phyloP scores from a whole-genome alignment of 768 basidiomycete genomes.

The Xerocomus brunneocitrinus region DNA sequence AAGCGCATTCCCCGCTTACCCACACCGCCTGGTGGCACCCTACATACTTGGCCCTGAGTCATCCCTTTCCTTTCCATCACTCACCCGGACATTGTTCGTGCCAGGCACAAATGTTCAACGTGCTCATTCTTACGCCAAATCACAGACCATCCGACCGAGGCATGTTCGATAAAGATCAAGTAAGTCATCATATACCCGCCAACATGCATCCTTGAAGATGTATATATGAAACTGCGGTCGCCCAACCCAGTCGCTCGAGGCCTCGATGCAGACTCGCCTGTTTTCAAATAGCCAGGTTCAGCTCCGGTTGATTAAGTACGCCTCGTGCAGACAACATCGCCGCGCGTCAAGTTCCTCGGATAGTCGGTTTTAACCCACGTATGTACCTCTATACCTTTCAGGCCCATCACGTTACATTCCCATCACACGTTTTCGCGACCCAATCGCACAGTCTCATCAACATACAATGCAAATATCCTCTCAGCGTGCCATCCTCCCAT shows the following conservation, averaged over 20 bases:
- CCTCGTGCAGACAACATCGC: not conserved
- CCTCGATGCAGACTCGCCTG: not conserved
- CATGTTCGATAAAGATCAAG: not conserved
- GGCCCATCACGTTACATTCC: not conserved
- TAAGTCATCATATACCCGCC: not conserved
- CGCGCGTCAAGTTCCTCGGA: not conserved
- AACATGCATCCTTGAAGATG: not conserved
- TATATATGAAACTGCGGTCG: not conserved
- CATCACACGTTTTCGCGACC: not conserved
- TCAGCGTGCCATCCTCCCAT: not conserved
- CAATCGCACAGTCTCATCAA: not conserved
- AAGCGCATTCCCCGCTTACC: constrained; percentile 8
- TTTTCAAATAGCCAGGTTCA: not conserved
- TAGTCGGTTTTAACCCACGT: not conserved
- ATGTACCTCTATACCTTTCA: not conserved
- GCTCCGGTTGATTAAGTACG: not conserved
- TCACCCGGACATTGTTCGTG: constrained; percentile 8
- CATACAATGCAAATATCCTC: not conserved
- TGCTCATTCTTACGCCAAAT: not conserved
- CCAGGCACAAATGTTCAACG: not conserved
- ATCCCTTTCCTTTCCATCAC: constrained; percentile 2
- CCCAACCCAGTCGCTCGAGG: not conserved
- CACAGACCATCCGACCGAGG: not conserved
- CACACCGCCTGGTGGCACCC: constrained; percentile 4
- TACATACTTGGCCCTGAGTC: constrained; percentile 5